phyloP scores from a whole-genome alignment of 345 rosid species.

The Murraya paniculata region DNA sequence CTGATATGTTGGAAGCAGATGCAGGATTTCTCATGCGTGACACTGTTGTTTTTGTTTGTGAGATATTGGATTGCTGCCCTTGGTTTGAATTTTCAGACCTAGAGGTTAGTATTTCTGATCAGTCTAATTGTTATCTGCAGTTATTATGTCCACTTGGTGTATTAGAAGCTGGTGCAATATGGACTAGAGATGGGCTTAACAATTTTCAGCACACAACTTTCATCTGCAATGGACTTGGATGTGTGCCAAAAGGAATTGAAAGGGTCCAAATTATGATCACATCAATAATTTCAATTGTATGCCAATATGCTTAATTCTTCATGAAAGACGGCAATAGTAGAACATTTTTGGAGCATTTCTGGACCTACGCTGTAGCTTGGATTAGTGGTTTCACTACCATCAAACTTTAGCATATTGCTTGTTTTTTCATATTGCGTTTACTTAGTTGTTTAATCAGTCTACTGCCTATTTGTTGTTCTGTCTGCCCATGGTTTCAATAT shows the following conservation, averaged over 20 bases:
- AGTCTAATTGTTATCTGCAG: neutral
- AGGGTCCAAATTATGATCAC: neutral
- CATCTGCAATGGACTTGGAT: neutral
- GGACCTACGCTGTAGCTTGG: neutral
- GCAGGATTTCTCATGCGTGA: conserved; percentile 99
- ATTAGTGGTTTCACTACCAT: neutral
- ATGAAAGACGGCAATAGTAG: neutral
- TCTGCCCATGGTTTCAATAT: neutral
- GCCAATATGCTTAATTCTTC: neutral
- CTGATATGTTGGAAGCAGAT: conserved; percentile 98
- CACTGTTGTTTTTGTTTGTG: conserved; percentile 97
- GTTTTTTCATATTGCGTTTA: neutral
- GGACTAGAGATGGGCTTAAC: neutral
- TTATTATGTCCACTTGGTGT: neutral
- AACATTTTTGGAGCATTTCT: neutral
- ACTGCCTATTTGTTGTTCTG: neutral
- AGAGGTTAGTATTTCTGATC: conserved; percentile 58
- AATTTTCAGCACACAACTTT: neutral
- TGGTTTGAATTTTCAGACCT: conserved; percentile 96
- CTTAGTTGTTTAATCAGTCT: neutral
- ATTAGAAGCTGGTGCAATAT: conserved; percentile 8
- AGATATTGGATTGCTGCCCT: conserved; percentile 94
- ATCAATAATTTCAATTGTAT: neutral
- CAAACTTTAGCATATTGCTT: neutral
- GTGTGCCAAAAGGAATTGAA: neutral